Conservation (phyloP, 2,329 filamentous ascomycete genomes). For the Aspergillus brasiliensis region DNA sequence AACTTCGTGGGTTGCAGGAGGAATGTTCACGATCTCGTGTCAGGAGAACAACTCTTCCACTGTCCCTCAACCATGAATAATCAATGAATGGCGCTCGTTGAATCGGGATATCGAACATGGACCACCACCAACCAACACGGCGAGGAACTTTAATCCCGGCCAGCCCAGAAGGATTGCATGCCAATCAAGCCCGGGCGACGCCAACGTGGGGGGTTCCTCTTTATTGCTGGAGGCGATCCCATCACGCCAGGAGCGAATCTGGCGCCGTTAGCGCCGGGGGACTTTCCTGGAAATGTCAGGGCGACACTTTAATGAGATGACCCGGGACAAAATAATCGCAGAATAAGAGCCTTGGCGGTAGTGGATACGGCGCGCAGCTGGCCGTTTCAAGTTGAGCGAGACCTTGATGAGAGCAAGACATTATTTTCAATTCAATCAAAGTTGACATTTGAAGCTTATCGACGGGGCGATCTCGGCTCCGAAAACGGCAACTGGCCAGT, state of each 20-base stretch:
- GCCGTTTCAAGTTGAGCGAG: not conserved
- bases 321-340: too few relatives aligned
- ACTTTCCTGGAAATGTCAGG: not conserved
- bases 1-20: not conserved
- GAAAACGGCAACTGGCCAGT: not conserved
- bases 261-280: not conserved
- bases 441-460: too few relatives aligned
- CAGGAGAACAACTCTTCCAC: not conserved
- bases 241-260: not conserved
- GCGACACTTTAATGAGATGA: not conserved
- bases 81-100: not conserved
- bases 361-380: not conserved
- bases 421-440: too few relatives aligned
- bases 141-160: conserved; percentile 4
- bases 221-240: not conserved
- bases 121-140: not conserved
- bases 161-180: not conserved
- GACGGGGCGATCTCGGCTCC: not conserved
- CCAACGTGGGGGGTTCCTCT: conserved; percentile 1
- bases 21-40: not conserved
- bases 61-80: too few relatives aligned
- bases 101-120: not conserved
- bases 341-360: not conserved
- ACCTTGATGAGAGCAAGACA: too few relatives aligned
- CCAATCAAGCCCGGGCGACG: conserved; percentile 1